Evolutionary conservation across 1,139 yeast species (phyloP), one percentile per base, ranked within the genome.

Genomic region (Yamadazyma sp.): DNA sequence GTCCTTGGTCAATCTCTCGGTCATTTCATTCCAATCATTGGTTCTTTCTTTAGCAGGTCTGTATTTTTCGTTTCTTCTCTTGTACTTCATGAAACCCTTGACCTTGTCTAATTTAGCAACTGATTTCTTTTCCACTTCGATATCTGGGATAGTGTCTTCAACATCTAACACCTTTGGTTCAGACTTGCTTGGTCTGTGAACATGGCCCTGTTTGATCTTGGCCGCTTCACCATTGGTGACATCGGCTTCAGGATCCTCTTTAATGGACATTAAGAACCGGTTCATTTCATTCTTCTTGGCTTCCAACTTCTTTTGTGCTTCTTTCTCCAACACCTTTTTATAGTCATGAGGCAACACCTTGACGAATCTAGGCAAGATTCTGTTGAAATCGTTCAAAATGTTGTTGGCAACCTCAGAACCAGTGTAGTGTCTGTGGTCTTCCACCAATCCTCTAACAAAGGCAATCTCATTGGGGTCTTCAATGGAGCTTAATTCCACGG

Each of bases 381-480:
- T 78, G 74, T 89, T 87, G 75, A 92, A 92, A 64, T 89, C 90
- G 47, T 70, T 74, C 70, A 92, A 76, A 46, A 92, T 77, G 45
- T 86, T 78, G 52, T 81, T 86, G 36, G 97, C 97, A 47, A 92
- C 78, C 58, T 85, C 94, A 24, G 97, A 92, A 26, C 83, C 86
- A 41, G 97, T 92, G 78, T 86, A 89, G 61, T 89, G 96, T 54
- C 90, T 83, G 62, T 92, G 97, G 56, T 92, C 96, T 65, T 92
- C 97, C 54, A 92, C 81, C 59, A 92, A 75, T 26, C 95, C 95
- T 60, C 96, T 84, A 56, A 92, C 80, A 66, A 88, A 89, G 0
- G 97, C 97, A 67, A 90, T 86, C 67, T 92, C 98, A 39, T 84
- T 75, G 6, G 97, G 95, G 51, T 90, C 97, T 39, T 80, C 74